Base-by-base conservation (phyloP, 805 yeast genomes). In the Pichia insulana region DNA sequence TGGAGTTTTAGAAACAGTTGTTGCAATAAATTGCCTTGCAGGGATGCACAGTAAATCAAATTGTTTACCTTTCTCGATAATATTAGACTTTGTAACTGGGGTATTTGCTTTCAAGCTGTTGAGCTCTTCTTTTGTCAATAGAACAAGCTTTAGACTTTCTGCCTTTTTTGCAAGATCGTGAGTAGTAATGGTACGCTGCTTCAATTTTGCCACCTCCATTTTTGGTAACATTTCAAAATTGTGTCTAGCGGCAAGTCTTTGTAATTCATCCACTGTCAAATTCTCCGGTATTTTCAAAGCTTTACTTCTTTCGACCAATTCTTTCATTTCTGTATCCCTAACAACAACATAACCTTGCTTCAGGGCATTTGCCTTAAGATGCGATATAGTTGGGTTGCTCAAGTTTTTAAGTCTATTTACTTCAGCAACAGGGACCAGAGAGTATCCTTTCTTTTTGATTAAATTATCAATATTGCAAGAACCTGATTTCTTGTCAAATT, bases 21-120 rank as follows among this genome's bases (percentile, higher is more conserved):
- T 80, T 1, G 84, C 78, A 46, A 82, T 65, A 50, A 73, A 80
- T 2, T 78, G 66, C n/a, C 69, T 57, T 39, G 67, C 68, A 1
- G 90, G 84, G 33, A 83, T 67, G 39, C 76, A 68, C 50, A 81
- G 53, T 38, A 72, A 52, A 3, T 79, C 80, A 39, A 64, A 56
- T 12, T 62, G 53, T 39, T 61, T 66, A 4, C 81, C 83, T 7
- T 60, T 60, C 0, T 50, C 55, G 7, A 56, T 52, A 11, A 80
- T 34, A 4, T 57, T 59, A 3, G 49, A 51, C 9, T 39, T 39
- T 1, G 48, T 45, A 10, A 52, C 33, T 2, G 48, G 43, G 17
- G 38, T 36, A 7, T 41, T 37, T 10, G 36, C 35, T 40, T 52
- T 53, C 36, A 50, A 37, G 6, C 42, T 49, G 5, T 49, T 42